Conservation (phyloP, 164 flowering plant genomes). For the Vitis riparia region DNA sequence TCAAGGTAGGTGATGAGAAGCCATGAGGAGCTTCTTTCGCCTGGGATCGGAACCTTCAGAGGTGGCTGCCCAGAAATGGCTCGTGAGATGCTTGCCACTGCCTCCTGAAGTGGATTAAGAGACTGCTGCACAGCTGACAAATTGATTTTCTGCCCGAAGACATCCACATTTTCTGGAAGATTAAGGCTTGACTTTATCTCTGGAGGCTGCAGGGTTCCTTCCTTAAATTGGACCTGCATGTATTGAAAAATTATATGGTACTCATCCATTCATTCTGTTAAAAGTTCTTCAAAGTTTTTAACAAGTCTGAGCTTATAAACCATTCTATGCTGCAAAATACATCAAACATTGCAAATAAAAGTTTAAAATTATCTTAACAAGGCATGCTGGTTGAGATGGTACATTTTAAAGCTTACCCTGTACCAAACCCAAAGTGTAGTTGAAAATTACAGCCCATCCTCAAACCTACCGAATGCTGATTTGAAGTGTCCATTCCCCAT, state of each 20-base stretch:
- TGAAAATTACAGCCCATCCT: too few relatives aligned
- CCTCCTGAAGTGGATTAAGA: slow-evolving; percentile 67
- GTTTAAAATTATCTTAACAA: too few relatives aligned
- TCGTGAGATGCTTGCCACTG: slow-evolving; percentile 56
- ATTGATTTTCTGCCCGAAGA: slow-evolving; percentile 78
- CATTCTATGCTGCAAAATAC: too few relatives aligned
- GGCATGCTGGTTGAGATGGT: too few relatives aligned
- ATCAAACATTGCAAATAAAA: too few relatives aligned
- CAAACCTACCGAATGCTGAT: too few relatives aligned
- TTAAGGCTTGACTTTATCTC: slow-evolving; percentile 65
- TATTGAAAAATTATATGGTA: not conserved
- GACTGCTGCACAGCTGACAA: slow-evolving; percentile 61
- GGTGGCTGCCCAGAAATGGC: slow-evolving; percentile 82
- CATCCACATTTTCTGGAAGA: slow-evolving; percentile 66
- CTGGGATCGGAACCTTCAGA: slow-evolving; percentile 76
- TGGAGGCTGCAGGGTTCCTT: slow-evolving; percentile 82
- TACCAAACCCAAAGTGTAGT: too few relatives aligned
- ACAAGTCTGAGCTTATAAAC: too few relatives aligned
- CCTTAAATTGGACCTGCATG: slow-evolving; percentile 81
- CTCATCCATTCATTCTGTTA: too few relatives aligned
- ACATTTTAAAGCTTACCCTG: too few relatives aligned
- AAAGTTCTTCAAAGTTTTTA: too few relatives aligned
- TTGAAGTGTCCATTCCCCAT: too few relatives aligned
- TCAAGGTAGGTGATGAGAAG: slow-evolving; percentile 86
- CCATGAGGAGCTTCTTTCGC: slow-evolving; percentile 72